Evolutionary conservation across 1,284 basidiomycete genomes (phyloP).

Genomic region (Rhodotorula sp.): DNA sequence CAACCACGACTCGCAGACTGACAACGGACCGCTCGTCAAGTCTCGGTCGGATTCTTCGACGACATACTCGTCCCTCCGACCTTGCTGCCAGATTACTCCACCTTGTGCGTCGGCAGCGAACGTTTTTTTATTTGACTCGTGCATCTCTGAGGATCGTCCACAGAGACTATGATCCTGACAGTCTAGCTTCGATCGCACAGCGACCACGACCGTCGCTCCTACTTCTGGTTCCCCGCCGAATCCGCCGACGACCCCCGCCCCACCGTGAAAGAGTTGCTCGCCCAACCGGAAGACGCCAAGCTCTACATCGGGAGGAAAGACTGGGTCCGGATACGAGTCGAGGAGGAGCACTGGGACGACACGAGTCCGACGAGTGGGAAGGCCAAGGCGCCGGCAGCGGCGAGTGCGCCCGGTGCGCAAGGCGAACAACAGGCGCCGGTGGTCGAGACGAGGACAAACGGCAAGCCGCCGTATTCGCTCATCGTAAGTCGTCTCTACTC

Average conservation of each 20-base stretch:
- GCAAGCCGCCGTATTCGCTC: conserved; percentile 70
- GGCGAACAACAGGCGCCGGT: conserved; percentile 4
- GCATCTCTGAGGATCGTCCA: neutral
- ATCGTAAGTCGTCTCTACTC: conserved; percentile 56
- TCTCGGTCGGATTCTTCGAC: conserved; percentile 89
- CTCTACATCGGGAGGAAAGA: conserved; percentile 85
- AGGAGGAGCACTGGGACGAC: conserved; percentile 84
- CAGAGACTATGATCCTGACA: neutral
- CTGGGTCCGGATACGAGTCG: conserved; percentile 80
- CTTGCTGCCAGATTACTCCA: conserved; percentile 67
- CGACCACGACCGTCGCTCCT: conserved; percentile 50
- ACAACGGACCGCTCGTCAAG: conserved; percentile 52
- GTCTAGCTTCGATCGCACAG: conserved; percentile 27
- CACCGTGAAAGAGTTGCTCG: conserved; percentile 23
- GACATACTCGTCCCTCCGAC: conserved; percentile 75
- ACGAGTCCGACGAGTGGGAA: conserved; percentile 63
- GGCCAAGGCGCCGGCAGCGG: conserved; percentile 47
- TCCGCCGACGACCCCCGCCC: conserved; percentile 40
- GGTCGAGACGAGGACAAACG: conserved; percentile 53
- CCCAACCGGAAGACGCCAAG: conserved; percentile 56
- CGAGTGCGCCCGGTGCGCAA: conserved; percentile 2
- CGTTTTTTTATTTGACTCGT: too few relatives aligned
- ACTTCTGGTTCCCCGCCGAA: conserved; percentile 50
- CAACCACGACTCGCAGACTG: neutral
- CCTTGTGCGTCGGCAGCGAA: conserved; percentile 61